A percentile compares a stretch with the other conserved stretches of the same genome.
Conservation (phyloP, 176 grass and related monocot species). For the Oryza brachyantha region DNA sequence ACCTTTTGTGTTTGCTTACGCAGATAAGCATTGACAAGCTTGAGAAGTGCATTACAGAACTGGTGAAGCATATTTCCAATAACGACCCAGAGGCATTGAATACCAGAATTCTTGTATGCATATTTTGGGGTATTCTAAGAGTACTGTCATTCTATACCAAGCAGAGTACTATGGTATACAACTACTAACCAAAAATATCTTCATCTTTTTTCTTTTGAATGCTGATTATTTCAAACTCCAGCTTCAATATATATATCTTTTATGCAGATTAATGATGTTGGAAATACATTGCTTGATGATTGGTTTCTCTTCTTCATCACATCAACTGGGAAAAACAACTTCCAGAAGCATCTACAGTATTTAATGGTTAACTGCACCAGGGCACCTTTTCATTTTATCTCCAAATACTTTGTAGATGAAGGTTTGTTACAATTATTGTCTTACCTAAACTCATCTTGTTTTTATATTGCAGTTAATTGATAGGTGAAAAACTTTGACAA, state of each 20-base stretch:
- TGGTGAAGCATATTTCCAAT: conserved; percentile 67
- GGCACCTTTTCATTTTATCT: conserved; percentile 76
- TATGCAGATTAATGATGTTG: conserved; percentile 45
- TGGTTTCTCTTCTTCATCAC: conserved; percentile 73
- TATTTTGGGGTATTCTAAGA: conserved; percentile 82
- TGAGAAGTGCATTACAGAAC: conserved; percentile 50
- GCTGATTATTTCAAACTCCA: conserved; percentile 22
- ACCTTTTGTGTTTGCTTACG: conserved; percentile 1
- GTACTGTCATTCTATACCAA: conserved; percentile 44
- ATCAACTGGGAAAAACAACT: conserved; percentile 52
- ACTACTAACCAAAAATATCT: conserved; percentile 33
- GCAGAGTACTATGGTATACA: conserved; percentile 49
- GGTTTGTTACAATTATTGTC: conserved; percentile 46
- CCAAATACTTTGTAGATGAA: conserved; percentile 82
- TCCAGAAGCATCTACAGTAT: conserved; percentile 76
- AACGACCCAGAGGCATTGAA: conserved; percentile 62
- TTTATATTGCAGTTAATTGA: conserved; percentile 1
- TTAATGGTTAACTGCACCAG: conserved; percentile 63
- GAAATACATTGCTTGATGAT: conserved; percentile 48
- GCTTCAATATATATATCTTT: conserved; percentile 25
- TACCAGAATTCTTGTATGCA: conserved; percentile 62
- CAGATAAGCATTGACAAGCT: conserved; percentile 60
- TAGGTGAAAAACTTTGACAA: not conserved
- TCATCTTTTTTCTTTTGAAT: not conserved
- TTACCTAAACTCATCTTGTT: conserved; percentile 25